A percentile compares a stretch with the other conserved stretches of the same genome.
Evolutionary conservation across 2,329 filamentous ascomycete species (phyloP).

Genomic region (Aspergillus sp.): DNA sequence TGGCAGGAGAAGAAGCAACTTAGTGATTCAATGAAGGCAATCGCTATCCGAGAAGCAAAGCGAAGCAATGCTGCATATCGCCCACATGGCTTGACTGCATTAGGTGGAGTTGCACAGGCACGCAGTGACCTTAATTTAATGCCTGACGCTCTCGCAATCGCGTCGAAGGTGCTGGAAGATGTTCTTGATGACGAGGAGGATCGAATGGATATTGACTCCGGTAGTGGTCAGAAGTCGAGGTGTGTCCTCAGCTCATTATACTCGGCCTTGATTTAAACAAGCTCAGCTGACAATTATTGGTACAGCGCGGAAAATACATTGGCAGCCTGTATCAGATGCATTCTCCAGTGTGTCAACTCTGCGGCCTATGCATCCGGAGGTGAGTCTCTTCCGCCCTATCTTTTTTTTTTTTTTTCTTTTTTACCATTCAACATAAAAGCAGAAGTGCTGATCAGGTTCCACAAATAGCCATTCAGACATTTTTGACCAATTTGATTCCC

Average conservation of each 20-base stretch:
- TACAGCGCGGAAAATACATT: conserved; percentile 30
- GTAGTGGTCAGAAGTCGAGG: conserved; percentile 33
- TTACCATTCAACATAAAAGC: conserved; percentile 12
- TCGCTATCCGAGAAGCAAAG: conserved; percentile 79
- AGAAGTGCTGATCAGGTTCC: neutral
- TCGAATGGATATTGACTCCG: conserved; percentile 62
- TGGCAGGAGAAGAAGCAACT: conserved; percentile 54
- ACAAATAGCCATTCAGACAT: conserved; percentile 24
- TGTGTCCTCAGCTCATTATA: conserved; percentile 11
- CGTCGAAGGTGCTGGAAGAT: conserved; percentile 57
- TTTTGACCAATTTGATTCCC: conserved; percentile 23
- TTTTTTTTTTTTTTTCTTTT: conserved; percentile 28
- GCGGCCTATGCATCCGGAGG: conserved; percentile 17
- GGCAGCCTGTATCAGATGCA: conserved; percentile 32
- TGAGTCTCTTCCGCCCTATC: conserved; percentile 10
- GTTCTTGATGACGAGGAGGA: conserved; percentile 47
- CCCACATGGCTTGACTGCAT: conserved; percentile 62
- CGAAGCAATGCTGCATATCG: conserved; percentile 82
- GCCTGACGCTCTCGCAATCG: conserved; percentile 58
- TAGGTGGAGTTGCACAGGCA: conserved; percentile 66
- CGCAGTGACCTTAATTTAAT: conserved; percentile 65
- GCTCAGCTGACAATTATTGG: conserved; percentile 4
- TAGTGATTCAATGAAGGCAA: conserved; percentile 59
- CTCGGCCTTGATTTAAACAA: neutral
- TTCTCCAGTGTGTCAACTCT: conserved; percentile 33